Base-by-base conservation (phyloP, 2,329 filamentous ascomycete species). In the Colletotrichum cordylinicola region DNA sequence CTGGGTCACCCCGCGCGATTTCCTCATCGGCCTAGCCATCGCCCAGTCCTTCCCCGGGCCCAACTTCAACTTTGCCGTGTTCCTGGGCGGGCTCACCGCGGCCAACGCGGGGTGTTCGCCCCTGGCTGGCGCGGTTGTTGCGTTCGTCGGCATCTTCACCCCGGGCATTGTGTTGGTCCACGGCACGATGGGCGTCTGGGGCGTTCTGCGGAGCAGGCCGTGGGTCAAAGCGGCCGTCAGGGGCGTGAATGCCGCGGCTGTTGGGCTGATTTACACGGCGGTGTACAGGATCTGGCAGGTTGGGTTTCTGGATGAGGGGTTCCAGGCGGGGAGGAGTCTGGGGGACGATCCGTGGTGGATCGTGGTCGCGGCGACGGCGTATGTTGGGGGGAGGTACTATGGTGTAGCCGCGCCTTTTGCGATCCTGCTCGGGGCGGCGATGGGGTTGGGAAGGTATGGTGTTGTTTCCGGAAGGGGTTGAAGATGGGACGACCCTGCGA, bases 11-110 rank as follows among this genome's bases (percentile, higher is more conserved):
- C 86, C 91, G 1, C 88, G 92, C 16, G 91, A 94, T 80, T 94
- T 94, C 80, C 85, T 94, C 6, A 89, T 94, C 66, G 93, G 92
- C 1, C 88, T 94, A 0, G 93, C 92, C 21, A 87, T 94, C 71
- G 92, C 92, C 64, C 92, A 94, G 82, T 89, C 91, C 0, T 93
- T 94, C 77, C 92, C 93, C 0, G 91, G 76, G 8, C 74, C 76
- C 2, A 77, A 77, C 10, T 77, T 77, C 58, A 87, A 87, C 80
- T 92, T 92, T 75, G 89, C 89, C 8, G 89, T 91, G 5, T 92
- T 88, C 75, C 85, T 92, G 4, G 90, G 90, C 8, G 83, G 85
- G 0, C 81, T 92, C 8, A 86, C 89, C 0, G 83, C 90, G 3
- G 80, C 83, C 9, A 83, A 84, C 10, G 81, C 78, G 2, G 83